phyloP scores from a whole-genome alignment of 2,329 filamentous ascomycete species.

The Seiridium unicorne region DNA sequence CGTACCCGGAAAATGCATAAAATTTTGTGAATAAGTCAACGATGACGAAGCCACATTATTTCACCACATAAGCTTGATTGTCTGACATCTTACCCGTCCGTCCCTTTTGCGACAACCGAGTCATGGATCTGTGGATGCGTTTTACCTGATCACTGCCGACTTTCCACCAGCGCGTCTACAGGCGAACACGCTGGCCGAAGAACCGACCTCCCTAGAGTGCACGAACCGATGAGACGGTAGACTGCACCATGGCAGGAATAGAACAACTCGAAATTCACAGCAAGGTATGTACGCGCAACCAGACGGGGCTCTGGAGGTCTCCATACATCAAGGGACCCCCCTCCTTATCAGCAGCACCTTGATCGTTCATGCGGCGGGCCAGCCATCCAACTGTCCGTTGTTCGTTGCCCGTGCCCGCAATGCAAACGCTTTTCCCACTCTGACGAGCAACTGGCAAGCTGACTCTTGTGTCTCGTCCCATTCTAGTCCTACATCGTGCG shows the following conservation, averaged over 20 bases:
- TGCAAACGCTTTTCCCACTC: no score
- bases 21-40: background rate
- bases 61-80: background rate
- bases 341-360: background rate
- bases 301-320: background rate
- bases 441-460: background rate
- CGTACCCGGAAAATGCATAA: background rate
- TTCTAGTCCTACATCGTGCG: conserved; percentile 91
- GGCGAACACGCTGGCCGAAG: background rate
- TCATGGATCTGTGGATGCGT: background rate
- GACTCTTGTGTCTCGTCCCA: background rate
- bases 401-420: no score
- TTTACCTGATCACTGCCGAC: no score
- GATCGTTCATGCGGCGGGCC: no score
- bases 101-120: background rate
- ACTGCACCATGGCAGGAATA: conserved; percentile 76
- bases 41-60: background rate
- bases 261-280: conserved; percentile 97
- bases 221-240: background rate
- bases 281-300: conserved; percentile 64
- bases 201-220: background rate
- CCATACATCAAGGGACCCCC: background rate
- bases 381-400: no score
- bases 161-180: background rate
- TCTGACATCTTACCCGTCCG: background rate